phyloP scores from a whole-genome alignment of 1,284 basidiomycete genomes.

The Amylostereum chailletii region DNA sequence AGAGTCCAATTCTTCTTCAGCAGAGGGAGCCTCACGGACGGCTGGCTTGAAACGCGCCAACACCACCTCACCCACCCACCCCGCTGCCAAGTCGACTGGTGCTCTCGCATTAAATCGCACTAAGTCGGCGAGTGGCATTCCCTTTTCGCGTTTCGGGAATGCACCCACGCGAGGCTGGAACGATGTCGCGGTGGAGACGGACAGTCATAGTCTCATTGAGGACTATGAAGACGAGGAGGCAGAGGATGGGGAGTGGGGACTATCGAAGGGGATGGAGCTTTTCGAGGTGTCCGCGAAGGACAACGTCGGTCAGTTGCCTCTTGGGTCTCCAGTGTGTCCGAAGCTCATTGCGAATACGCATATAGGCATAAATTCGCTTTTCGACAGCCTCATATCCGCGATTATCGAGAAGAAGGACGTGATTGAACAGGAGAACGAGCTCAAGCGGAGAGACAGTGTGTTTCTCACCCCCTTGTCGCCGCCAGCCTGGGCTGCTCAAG shows the following conservation, averaged over 20 bases:
- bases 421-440: conserved; percentile 71
- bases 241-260: conserved; percentile 64
- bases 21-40: conserved; percentile 21
- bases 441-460: conserved; percentile 73
- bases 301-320: conserved; percentile 49
- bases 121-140: conserved; percentile 30
- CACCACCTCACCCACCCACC: conserved; percentile 26
- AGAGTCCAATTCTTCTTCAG: conserved; percentile 27
- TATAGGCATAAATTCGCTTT: conserved; percentile 62
- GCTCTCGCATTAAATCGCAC: conserved; percentile 32
- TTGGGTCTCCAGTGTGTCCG: conserved; percentile 3
- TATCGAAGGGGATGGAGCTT: conserved; percentile 72
- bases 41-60: conserved; percentile 20
- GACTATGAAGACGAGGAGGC: conserved; percentile 49
- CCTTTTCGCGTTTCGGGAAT: conserved; percentile 34
- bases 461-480: conserved; percentile 52
- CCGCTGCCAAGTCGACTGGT: conserved; percentile 26
- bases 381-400: conserved; percentile 65
- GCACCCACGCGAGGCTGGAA: conserved; percentile 4
- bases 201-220: conserved; percentile 39
- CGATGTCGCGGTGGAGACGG: conserved; percentile 18
- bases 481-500: conserved; percentile 68
- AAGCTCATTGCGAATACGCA: background rate
- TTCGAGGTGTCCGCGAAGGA: conserved; percentile 85
- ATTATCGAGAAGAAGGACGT: conserved; percentile 70